Conservation (phyloP, 2,329 filamentous ascomycete genomes). For the Scortechinia acanthostroma region DNA sequence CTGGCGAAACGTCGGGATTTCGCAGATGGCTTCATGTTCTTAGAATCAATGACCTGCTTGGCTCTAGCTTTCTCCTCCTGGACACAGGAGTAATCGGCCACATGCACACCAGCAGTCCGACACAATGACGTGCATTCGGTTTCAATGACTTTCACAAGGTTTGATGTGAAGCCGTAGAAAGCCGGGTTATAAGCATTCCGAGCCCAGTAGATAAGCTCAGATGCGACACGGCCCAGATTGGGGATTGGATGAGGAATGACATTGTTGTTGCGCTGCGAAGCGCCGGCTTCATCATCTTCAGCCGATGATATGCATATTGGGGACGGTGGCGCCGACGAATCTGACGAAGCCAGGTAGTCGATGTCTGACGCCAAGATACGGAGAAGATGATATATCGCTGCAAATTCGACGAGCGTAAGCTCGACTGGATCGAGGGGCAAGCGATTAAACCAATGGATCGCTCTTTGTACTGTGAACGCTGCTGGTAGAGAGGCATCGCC, state of each 20-base stretch:
- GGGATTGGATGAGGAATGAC: constrained; percentile 7
- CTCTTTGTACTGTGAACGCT: constrained; percentile 25
- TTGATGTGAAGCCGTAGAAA: constrained; percentile 26
- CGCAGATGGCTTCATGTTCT: too few species aligned
- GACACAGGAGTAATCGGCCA: constrained; percentile 10
- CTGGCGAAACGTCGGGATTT: too few species aligned
- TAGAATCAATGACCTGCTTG: not conserved
- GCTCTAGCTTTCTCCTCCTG: not conserved
- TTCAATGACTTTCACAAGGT: constrained; percentile 24
- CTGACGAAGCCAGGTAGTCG: constrained; percentile 22
- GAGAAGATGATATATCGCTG: constrained; percentile 27
- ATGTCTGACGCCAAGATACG: constrained; percentile 27
- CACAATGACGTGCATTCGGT: constrained; percentile 24
- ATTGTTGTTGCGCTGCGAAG: constrained; percentile 5
- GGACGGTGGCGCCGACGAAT: constrained; percentile 16
- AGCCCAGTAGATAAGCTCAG: constrained; percentile 30
- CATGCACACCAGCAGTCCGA: constrained; percentile 20
- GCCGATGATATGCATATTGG: constrained; percentile 11
- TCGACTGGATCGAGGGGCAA: constrained; percentile 29
- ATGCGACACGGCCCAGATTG: constrained; percentile 24
- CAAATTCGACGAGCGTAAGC: constrained; percentile 27
- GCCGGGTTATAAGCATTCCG: constrained; percentile 30
- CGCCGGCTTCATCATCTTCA: constrained; percentile 16
- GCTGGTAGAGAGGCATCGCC: constrained; percentile 19
- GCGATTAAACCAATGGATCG: constrained; percentile 28